phyloP scores from a whole-genome alignment of 2,329 filamentous ascomycete genomes.

The Epicoccum nigrum region DNA sequence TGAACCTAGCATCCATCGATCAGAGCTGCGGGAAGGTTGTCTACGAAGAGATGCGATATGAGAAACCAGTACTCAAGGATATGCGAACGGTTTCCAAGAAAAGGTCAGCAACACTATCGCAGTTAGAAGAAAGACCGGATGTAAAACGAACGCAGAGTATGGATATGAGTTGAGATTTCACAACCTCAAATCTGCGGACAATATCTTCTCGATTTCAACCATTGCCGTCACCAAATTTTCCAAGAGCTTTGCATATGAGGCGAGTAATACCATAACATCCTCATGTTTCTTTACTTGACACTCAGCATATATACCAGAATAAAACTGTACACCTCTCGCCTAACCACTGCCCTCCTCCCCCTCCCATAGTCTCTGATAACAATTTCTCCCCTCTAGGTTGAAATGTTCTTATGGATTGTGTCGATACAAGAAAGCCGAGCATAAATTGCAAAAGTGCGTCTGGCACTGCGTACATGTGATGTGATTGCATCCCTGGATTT shows the following conservation, averaged over 20 bases:
- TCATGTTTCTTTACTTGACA: too few species aligned
- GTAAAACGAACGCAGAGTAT: conserved; percentile 11
- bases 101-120: conserved; percentile 8
- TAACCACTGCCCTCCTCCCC: not conserved
- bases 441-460: conserved; percentile 3
- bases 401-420: not conserved
- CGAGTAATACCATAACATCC: too few species aligned
- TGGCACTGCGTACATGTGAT: not conserved
- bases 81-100: conserved; percentile 6
- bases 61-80: not conserved
- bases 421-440: not conserved
- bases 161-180: conserved; percentile 2
- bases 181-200: not conserved
- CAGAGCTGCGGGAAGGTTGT: not conserved
- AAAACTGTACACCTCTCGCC: not conserved
- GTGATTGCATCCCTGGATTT: conserved; percentile 6
- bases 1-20: conserved; percentile 1
- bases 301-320: too few species aligned
- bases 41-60: not conserved
- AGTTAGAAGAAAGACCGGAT: conserved; percentile 6
- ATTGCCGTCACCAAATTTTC: too few species aligned
- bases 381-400: not conserved
- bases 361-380: conserved; percentile 1
- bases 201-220: too few species aligned
- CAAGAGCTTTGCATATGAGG: not conserved